Evolutionary conservation across 2,329 filamentous ascomycete species (phyloP).

Genomic region (Apiospora malaysiana): DNA sequence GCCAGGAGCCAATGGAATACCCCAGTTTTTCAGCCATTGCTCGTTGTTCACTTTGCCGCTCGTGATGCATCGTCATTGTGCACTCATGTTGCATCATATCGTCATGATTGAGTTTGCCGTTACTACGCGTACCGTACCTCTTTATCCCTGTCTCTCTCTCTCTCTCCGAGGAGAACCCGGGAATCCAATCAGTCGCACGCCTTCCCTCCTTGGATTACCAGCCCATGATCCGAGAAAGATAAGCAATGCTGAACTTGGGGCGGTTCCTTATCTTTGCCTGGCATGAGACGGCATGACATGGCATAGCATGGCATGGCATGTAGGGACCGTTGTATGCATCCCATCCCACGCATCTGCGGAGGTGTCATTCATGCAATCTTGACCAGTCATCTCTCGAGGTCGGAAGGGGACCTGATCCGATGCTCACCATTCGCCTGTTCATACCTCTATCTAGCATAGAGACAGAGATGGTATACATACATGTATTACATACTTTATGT

Average conservation of each 20-base stretch:
- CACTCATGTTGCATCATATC: background rate
- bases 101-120: background rate
- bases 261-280: background rate
- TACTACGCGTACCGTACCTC: too few relatives aligned
- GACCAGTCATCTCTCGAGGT: background rate
- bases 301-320: background rate
- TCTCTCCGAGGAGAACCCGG: background rate
- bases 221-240: background rate
- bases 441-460: too few relatives aligned
- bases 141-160: background rate
- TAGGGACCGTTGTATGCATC: conserved; percentile 10
- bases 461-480: background rate
- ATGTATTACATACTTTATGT: background rate
- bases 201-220: background rate
- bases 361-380: background rate
- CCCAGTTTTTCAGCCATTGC: background rate
- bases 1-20: background rate
- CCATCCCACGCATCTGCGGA: background rate
- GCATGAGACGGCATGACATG: background rate
- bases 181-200: background rate
- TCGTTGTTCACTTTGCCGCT: too few relatives aligned
- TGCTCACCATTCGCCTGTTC: conserved; percentile 2
- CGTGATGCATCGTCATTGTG: background rate
- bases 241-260: background rate
- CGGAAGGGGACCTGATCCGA: conserved; percentile 14